Conservation (phyloP, 2,329 filamentous ascomycete genomes). For the Exophiala aquamarina region DNA sequence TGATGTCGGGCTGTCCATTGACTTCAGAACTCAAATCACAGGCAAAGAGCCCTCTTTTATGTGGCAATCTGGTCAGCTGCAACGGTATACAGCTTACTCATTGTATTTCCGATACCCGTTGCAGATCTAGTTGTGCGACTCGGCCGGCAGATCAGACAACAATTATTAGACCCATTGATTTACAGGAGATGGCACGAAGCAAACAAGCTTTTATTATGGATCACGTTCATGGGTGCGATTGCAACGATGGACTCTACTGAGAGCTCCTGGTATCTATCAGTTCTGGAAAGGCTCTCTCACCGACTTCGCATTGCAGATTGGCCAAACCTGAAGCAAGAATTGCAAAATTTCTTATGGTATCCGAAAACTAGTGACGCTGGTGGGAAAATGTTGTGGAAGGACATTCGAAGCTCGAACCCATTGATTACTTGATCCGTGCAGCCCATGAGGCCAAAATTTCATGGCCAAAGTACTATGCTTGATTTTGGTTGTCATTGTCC, state of each 20-base stretch:
- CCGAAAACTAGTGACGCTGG: slow-evolving; percentile 14
- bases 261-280: slow-evolving; percentile 34
- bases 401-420: slow-evolving; percentile 13
- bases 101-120: slow-evolving; percentile 40
- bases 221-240: slow-evolving; percentile 38
- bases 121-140: slow-evolving; percentile 2
- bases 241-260: slow-evolving; percentile 32
- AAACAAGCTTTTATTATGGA: slow-evolving; percentile 35
- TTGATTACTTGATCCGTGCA: too few species aligned
- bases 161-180: slow-evolving; percentile 1
- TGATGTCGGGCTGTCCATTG: slow-evolving; percentile 26
- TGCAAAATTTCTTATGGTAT: slow-evolving; percentile 17
- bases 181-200: slow-evolving; percentile 2
- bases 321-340: slow-evolving; percentile 7
- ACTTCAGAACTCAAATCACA: background rate
- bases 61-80: slow-evolving; percentile 32
- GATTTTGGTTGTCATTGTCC: too few species aligned
- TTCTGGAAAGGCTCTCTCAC: slow-evolving; percentile 11
- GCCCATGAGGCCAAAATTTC: too few species aligned
- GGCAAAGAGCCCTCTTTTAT: slow-evolving; percentile 24
- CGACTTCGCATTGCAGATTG: slow-evolving; percentile 10
- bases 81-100: slow-evolving; percentile 37
- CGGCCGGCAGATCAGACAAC: slow-evolving; percentile 3
- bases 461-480: too few species aligned
- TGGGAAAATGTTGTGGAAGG: slow-evolving; percentile 10